phyloP scores from a whole-genome alignment of 305 asterid genomes.

The Withania somnifera region DNA sequence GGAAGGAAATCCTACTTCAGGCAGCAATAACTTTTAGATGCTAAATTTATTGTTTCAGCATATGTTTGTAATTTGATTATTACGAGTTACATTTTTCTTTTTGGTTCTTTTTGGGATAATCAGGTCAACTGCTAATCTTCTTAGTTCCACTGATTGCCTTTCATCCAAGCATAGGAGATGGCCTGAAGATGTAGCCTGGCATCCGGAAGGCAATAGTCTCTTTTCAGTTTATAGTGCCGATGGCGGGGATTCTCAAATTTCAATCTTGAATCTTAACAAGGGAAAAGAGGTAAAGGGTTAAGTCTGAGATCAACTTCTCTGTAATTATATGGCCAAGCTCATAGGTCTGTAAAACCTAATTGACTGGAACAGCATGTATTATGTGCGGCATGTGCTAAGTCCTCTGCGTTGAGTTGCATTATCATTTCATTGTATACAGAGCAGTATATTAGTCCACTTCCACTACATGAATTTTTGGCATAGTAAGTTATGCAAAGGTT shows the following conservation, averaged over 20 bases:
- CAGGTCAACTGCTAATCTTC: slow-evolving; percentile 67
- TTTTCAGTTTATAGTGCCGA: slow-evolving; percentile 82
- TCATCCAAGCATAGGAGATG: slow-evolving; percentile 86
- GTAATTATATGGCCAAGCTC: neutral
- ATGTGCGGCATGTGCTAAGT: neutral
- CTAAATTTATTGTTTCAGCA: neutral
- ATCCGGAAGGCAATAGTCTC: slow-evolving; percentile 67
- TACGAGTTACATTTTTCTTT: neutral
- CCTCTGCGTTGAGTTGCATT: neutral
- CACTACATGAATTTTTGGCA: neutral
- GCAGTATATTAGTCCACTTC: neutral
- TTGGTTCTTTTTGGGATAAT: neutral
- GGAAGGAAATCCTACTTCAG: neutral
- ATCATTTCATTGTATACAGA: neutral
- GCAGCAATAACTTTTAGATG: neutral
- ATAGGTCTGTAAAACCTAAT: neutral
- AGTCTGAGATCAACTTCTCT: neutral
- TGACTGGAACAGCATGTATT: neutral
- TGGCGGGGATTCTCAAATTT: slow-evolving; percentile 78
- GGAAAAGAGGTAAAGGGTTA: slow-evolving; percentile 46
- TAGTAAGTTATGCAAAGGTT: neutral
- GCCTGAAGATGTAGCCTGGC: slow-evolving; percentile 99
- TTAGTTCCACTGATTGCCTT: slow-evolving; percentile 61
- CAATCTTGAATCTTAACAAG: slow-evolving; percentile 59
- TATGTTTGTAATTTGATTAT: neutral